These are phyloP conservation scores for Odontarrhena argentea DNA, from an alignment of 345 rosid species.

Conservation along the genomic window DNA sequence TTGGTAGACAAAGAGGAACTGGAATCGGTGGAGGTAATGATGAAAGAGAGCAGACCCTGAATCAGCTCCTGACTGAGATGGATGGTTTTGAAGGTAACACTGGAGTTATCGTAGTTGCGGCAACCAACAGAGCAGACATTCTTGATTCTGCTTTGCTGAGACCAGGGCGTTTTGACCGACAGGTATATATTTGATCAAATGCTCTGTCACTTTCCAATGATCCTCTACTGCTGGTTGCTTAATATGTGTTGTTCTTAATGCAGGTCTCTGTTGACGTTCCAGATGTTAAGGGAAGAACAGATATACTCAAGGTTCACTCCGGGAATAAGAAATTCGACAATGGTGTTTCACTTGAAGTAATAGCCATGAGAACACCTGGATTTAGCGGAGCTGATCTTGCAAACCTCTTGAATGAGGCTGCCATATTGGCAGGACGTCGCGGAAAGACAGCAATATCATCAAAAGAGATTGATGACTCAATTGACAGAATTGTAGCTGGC, in stretches of 20 bases:
- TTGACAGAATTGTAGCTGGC: constrained; percentile 96
- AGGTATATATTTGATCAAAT: constrained; percentile 42
- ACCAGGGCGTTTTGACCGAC: constrained; percentile 96
- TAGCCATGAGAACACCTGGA: constrained; percentile 98
- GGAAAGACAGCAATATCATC: constrained; percentile 85
- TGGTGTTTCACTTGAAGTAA: constrained; percentile 84
- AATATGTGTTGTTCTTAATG: constrained; percentile 26
- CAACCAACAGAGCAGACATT: constrained; percentile 91
- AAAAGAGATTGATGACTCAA: constrained; percentile 92
- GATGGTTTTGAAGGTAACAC: constrained; percentile 97
- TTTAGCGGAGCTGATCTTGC: constrained; percentile 98
- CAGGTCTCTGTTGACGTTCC: constrained; percentile 97
- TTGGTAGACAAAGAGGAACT: constrained; percentile 92
- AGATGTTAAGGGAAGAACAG: constrained; percentile 84
- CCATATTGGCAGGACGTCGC: constrained; percentile 91
- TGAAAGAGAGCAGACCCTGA: constrained; percentile 92
- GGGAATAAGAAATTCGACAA: constrained; percentile 89
- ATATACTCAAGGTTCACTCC: constrained; percentile 84
- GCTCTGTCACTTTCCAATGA: not conserved
- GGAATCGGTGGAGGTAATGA: constrained; percentile 97
- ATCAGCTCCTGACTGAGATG: constrained; percentile 94
- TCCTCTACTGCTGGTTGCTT: constrained; percentile 35
- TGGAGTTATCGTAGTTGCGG: constrained; percentile 89
- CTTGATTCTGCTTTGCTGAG: constrained; percentile 88
- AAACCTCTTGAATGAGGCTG: constrained; percentile 93